phyloP scores from a whole-genome alignment of 140 eudicot species.

The Oenanthe javanica region DNA sequence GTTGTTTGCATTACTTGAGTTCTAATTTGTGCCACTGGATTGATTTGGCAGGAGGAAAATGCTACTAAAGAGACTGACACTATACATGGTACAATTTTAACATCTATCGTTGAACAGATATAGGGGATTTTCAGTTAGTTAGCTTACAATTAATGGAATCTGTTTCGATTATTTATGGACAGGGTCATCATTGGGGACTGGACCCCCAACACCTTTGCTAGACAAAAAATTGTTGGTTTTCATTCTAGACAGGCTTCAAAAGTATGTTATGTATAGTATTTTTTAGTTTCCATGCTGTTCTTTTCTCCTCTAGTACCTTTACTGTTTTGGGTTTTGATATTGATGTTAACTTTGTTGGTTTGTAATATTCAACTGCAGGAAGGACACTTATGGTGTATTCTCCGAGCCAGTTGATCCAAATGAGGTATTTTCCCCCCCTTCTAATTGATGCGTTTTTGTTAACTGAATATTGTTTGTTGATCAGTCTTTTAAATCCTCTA shows the following conservation, averaged over 20 bases:
- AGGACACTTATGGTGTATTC: slow-evolving; percentile 86
- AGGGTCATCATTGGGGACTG: slow-evolving; percentile 63
- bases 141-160: background rate
- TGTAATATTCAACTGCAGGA: slow-evolving; percentile 46
- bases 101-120: slow-evolving; percentile 21
- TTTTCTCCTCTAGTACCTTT: slow-evolving; percentile 12
- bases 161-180: slow-evolving; percentile 30
- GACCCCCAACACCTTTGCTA: slow-evolving; percentile 87
- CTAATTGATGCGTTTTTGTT: slow-evolving; percentile 1
- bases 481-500: slow-evolving; percentile 21
- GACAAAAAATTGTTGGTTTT: slow-evolving; percentile 83
- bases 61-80: slow-evolving; percentile 59
- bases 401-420: slow-evolving; percentile 91
- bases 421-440: slow-evolving; percentile 64
- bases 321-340: slow-evolving; percentile 14
- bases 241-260: slow-evolving; percentile 97
- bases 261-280: slow-evolving; percentile 36
- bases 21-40: slow-evolving; percentile 21
- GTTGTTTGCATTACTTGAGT: slow-evolving; percentile 6
- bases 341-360: slow-evolving; percentile 16
- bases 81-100: slow-evolving; percentile 45
- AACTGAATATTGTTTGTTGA: slow-evolving; percentile 4
- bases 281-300: slow-evolving; percentile 25
- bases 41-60: slow-evolving; percentile 47
- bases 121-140: slow-evolving; percentile 21